Conservation (phyloP, 2,329 filamentous ascomycete species). For the Colletotrichum sp. region DNA sequence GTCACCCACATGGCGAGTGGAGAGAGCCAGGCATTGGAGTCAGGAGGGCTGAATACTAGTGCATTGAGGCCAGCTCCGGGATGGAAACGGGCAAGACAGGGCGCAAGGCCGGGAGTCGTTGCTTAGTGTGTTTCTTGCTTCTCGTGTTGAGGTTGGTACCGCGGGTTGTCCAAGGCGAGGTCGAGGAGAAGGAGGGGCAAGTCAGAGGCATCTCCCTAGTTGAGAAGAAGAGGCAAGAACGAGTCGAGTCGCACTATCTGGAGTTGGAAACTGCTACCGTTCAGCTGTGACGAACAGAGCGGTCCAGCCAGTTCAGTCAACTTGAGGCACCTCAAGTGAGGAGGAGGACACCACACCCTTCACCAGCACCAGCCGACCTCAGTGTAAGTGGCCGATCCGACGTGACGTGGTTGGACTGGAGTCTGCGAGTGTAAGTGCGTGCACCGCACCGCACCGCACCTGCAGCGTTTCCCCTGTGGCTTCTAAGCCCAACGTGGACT, state of each 20-base stretch:
- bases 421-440: background rate
- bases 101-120: background rate
- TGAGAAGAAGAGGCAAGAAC: background rate
- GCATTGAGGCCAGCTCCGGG: background rate
- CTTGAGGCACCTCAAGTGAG: background rate
- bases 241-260: background rate
- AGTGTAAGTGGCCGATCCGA: background rate
- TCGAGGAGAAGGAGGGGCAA: background rate
- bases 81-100: background rate
- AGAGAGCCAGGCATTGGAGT: constrained; percentile 4
- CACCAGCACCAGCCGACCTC: background rate
- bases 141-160: constrained; percentile 7
- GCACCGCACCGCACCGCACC: background rate
- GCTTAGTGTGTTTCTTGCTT: constrained; percentile 7
- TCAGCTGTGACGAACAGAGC: background rate
- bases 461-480: background rate
- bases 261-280: background rate
- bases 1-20: background rate
- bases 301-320: background rate
- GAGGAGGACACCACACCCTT: background rate
- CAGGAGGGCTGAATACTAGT: background rate
- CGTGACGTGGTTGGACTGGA: background rate
- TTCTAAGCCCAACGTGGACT: background rate
- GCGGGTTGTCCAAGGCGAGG: background rate
- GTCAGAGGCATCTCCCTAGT: background rate